phyloP scores from a whole-genome alignment of 2,329 filamentous ascomycete species.

The Aureobasidium vineae region DNA sequence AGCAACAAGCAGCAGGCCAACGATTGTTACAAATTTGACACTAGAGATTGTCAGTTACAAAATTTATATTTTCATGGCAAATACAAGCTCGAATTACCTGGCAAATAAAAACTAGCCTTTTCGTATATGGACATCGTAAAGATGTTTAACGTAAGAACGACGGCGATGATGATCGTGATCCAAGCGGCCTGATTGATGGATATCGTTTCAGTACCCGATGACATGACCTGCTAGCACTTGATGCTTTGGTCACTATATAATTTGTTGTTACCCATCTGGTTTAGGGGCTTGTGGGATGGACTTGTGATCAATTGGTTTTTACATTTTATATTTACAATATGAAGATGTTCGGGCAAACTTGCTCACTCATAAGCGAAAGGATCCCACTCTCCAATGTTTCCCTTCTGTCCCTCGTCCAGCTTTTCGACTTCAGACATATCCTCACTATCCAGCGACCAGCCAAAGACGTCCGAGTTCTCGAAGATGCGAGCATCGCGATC shows the following conservation, averaged over 20 bases:
- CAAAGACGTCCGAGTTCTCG: slow-evolving; percentile 41
- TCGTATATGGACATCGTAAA: slow-evolving; percentile 53
- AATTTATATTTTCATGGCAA: too few relatives aligned
- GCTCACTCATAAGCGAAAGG: slow-evolving; percentile 29
- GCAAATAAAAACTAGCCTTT: slow-evolving; percentile 54
- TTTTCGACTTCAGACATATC: slow-evolving; percentile 40
- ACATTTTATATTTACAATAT: neutral
- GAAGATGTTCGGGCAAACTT: neutral
- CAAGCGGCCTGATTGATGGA: too few relatives aligned
- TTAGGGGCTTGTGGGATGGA: neutral
- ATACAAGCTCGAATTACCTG: too few relatives aligned
- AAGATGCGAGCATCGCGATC: slow-evolving; percentile 40
- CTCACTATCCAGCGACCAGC: slow-evolving; percentile 39
- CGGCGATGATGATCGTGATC: slow-evolving; percentile 56
- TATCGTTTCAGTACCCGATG: neutral
- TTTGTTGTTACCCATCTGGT: neutral
- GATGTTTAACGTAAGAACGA: slow-evolving; percentile 63
- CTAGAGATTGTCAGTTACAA: slow-evolving; percentile 34
- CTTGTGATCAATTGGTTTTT: neutral
- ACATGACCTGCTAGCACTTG: neutral
- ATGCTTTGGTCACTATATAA: neutral
- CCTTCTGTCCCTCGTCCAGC: slow-evolving; percentile 35
- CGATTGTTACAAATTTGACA: slow-evolving; percentile 52
- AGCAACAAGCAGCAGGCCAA: slow-evolving; percentile 43
- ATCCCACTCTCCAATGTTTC: slow-evolving; percentile 30